Base-by-base conservation (phyloP, 495 filamentous ascomycete species). In the Lineolata rhizophorae region DNA sequence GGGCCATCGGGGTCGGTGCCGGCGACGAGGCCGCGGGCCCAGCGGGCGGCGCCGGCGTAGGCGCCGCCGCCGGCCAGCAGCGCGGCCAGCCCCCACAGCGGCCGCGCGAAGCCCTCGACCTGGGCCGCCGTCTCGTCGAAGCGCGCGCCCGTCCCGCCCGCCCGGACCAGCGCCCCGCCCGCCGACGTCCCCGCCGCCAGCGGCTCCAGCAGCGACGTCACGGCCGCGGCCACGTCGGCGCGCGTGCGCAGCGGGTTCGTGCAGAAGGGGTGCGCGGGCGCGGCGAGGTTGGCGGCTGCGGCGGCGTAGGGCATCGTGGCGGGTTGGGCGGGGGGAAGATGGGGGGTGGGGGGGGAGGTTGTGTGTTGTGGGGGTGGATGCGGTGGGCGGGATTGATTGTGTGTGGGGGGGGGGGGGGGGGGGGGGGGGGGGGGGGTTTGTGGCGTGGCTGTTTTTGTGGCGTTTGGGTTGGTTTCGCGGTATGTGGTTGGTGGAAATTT, bases 71-170 rank as follows among this genome's bases (percentile, higher is more conserved):
- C 76, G 3, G 62, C 70, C 2, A 81, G 53, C 8, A 81, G 51
- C 4, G 70, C 66, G 3, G 70, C 74, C 11, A 83, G 51, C 4
- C 70, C 77, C 75, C 75, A 82, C 18, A 81, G 57, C 3, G 76
- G 76, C 2, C 76, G 62, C 20, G 70, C 70, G 47, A 70, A 70
- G 1, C 77, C 77, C 51, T 84, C 77, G 5, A 84, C 63, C 37
- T 80, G 70, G 5, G 76, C 76, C 5, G 72, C 77, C 3, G 67
- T 72, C 39, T 78, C 71, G 46, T 82, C 76, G 52, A 49, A 54
- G 8, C 47, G 32, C 4, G 49, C 50, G 12, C 46, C 50, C 5
- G 48, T 44, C 8, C 32, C 30, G 9, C 48, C 44, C 16, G 50
- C 48, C 27, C 45, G 43, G 3, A 50, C 43, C 18, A 50, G 35